phyloP scores from a whole-genome alignment of 805 yeast species.

The Candida endomychidarum region DNA sequence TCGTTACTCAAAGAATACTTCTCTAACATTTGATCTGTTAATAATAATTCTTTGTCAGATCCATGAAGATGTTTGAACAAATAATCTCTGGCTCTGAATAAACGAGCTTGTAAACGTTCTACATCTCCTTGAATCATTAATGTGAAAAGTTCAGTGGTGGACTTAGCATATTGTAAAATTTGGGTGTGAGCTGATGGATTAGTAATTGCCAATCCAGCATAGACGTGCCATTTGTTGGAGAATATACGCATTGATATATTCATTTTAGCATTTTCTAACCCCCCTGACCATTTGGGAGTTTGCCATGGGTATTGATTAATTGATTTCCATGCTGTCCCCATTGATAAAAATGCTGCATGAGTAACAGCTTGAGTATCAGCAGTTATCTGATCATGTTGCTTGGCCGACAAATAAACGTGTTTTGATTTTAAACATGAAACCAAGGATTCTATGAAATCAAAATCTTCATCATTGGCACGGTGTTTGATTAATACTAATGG shows the following conservation, averaged over 20 bases:
- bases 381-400: conserved; percentile 89
- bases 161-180: conserved; percentile 82
- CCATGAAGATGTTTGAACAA: conserved; percentile 71
- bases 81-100: conserved; percentile 63
- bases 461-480: conserved; percentile 51
- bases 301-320: conserved; percentile 90
- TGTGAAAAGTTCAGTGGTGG: conserved; percentile 79
- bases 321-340: conserved; percentile 96
- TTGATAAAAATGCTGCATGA: conserved; percentile 93
- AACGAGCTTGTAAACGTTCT: conserved; percentile 56
- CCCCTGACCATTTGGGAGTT: conserved; percentile 82
- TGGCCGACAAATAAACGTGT: conserved; percentile 73
- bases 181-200: conserved; percentile 94
- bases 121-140: conserved; percentile 72
- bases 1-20: conserved; percentile 73
- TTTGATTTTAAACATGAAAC: conserved; percentile 77
- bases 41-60: conserved; percentile 50
- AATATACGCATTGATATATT: conserved; percentile 88
- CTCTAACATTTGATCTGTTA: conserved; percentile 78
- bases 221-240: conserved; percentile 96
- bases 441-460: conserved; percentile 60
- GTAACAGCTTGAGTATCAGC: conserved; percentile 99
- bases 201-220: conserved; percentile 95
- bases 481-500: conserved; percentile 87
- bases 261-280: conserved; percentile 92